Evolutionary conservation across 306 rosid species (phyloP), one percentile per base, ranked within the genome.

Genomic region (Prunus mongolica): DNA sequence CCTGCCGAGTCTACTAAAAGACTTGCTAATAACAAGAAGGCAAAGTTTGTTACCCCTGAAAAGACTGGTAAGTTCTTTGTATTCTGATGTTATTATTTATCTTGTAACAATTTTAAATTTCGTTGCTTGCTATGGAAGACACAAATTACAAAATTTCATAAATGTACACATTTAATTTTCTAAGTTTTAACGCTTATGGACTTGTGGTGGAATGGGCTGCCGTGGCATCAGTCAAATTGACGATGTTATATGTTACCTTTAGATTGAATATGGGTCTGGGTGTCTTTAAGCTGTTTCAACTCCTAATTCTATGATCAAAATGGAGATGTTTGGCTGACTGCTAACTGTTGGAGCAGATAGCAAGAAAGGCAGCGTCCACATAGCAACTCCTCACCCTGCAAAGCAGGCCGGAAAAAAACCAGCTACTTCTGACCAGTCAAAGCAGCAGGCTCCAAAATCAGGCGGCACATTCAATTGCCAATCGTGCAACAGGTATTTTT

Each of bases 341-440:
- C 20, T 22, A 22, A 62, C 32, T 72, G 54, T 77, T 13, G 22
- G 18, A 14, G 73, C 82, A 86, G 91, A 83, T 71, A 79, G 84
- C 77, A 83, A 80, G 84, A 87, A 54, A 50, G 73, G 79, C 45
- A 81, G 66, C 62, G 80, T 60, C 74, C 90, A 86, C 72, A 85
- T 71, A 47, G 92, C 87, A 38, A 91, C 96, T 67, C 93, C 93
- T 55, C 41, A 91, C 79, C 96, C 96, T 47, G 75, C 86, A 78
- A 91, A 89, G 80, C 84, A 82, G 82, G 81, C 89, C 60, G 81
- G 73, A 57, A 89, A 86, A 72, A 72, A 70, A 34, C 71, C 85
- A 32, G 76, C 78, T 44, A 81, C 62, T 50, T 74, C 47, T 65
- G 84, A 73, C 45, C 84, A 44, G 60, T 34, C 49, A 44, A 88